Evolutionary conservation across 2,329 filamentous ascomycete genomes (phyloP), one percentile per base, ranked within the genome.

Genomic region (Arthrobotrys iridis): DNA sequence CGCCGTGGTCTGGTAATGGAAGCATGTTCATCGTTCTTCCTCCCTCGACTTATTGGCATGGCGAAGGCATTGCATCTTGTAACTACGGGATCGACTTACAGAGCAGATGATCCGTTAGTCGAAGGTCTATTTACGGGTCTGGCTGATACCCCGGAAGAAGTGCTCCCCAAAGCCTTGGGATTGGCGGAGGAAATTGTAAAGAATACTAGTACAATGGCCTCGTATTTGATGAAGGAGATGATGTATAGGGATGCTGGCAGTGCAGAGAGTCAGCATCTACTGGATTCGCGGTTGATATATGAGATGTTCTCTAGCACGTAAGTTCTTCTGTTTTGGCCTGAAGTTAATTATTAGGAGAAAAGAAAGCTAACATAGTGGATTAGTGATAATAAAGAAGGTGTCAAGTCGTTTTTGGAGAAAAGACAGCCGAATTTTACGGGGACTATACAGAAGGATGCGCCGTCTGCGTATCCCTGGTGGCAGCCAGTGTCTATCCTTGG

Each of bases 1-100:
- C 86, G 90, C 24, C 85, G 90, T 45, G 91, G 90, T 0, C 85
- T 93, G 79, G 85, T 88, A 72, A 89, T 91, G 87, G 91, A 93
- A 82, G 90, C 89, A 0, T 89, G 87, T 79, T 88, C 86, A 58
- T 89, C 87, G 6, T 93, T 87, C 81, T 93, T 91, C 83, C 84
- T 93, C 35, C 90, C 91, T 1, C 86, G 89, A 0, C 83, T 93
- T 24, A 85, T 93, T 73, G 91, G 91, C 68, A 83, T 86, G 65
- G 86, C 86, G 11, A 85, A 86, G 77, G 89, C 90, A 0, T 82
- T 90, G 80, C 87, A 90, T 79, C 84, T 91, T 28, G 84, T 88
- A 45, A 91, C 90, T 2, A 92, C 90, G 0, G 91, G 90, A 0
- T 82, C 83, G 1, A 88, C 88, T 0, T 90, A 89, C 79, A 82